Percentiles rank a stretch among this genome's conserved stretches.
phyloP scores from a whole-genome alignment of 225 moss, liverwort and hornwort species.

The Rhytidiadelphus loreus region DNA sequence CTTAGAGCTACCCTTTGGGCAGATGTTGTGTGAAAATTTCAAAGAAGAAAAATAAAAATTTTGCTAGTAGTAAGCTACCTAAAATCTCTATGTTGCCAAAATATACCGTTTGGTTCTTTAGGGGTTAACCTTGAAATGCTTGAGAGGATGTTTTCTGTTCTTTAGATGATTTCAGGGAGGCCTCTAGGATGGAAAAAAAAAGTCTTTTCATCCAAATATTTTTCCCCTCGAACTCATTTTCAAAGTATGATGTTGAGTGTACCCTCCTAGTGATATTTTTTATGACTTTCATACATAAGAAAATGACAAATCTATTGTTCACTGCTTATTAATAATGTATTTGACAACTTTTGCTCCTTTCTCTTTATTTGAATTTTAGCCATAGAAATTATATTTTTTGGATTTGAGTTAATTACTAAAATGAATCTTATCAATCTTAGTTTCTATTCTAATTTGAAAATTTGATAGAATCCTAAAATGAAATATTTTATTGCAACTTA shows the following conservation, averaged over 20 bases:
- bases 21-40: no score
- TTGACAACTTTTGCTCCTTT: not conserved
- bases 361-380: not conserved
- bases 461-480: not conserved
- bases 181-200: fast-evolving
- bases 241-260: not conserved
- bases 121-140: not conserved
- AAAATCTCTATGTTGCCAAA: no score
- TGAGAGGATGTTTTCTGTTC: no score
- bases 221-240: not conserved
- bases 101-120: no score
- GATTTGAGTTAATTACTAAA: not conserved
- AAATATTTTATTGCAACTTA: not conserved
- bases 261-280: not conserved
- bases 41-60: no score
- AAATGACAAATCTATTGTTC: not conserved
- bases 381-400: not conserved
- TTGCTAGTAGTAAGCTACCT: no score
- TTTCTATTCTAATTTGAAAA: not conserved
- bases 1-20: no score
- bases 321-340: fast-evolving
- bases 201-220: not conserved
- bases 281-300: not conserved
- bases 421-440: not conserved
- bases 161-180: not conserved